phyloP scores from a whole-genome alignment of 176 grass and related monocot genomes.

The Musa acuminata region DNA sequence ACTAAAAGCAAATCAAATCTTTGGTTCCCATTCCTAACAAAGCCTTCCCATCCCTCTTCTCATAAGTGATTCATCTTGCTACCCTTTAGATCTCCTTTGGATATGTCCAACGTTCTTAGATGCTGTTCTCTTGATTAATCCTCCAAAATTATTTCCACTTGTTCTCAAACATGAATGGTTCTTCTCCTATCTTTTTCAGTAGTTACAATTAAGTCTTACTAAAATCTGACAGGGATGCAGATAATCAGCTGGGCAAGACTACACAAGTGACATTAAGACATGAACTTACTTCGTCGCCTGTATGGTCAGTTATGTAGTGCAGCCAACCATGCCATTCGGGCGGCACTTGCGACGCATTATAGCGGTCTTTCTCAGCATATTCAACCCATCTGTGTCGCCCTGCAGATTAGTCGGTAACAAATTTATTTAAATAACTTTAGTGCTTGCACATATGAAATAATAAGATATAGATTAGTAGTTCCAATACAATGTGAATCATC shows the following conservation, averaged over 20 bases:
- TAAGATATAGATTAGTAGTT: background rate
- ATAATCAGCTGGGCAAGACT: background rate
- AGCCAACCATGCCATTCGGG: slow-evolving; percentile 96
- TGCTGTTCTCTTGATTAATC: no score
- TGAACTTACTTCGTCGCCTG: slow-evolving; percentile 59
- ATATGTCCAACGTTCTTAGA: no score
- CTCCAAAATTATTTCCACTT: no score
- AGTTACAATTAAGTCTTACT: no score
- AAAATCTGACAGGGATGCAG: background rate
- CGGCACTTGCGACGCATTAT: slow-evolving; percentile 95
- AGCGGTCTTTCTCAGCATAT: slow-evolving; percentile 69
- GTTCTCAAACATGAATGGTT: no score
- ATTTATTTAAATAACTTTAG: slow-evolving; percentile 13
- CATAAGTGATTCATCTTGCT: no score
- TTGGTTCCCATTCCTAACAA: no score
- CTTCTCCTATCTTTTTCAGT: no score
- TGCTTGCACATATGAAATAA: background rate
- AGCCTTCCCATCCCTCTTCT: no score
- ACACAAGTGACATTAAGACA: background rate
- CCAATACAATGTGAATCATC: background rate
- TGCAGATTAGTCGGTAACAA: slow-evolving; percentile 7
- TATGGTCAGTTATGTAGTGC: slow-evolving; percentile 70
- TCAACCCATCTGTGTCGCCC: slow-evolving; percentile 89
- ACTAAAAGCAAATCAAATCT: no score
- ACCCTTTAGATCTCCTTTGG: no score